Evolutionary conservation across 768 basidiomycete species (phyloP).

Genomic region (Podaxis sp.): DNA sequence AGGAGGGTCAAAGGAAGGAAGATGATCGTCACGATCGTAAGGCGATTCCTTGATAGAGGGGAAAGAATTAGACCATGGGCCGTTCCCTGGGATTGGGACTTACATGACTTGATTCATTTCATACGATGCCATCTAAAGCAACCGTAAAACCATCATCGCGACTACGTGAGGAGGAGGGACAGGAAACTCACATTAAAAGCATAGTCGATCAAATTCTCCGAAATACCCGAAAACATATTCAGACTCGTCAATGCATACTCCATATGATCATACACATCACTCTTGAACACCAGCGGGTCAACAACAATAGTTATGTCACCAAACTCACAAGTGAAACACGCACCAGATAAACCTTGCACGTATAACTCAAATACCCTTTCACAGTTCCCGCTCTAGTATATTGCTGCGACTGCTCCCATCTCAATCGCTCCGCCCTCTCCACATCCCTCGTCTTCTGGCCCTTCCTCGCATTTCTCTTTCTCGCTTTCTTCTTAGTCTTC

Average conservation of each 20-base stretch:
- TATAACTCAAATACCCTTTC: conserved; percentile 58
- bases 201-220: conserved; percentile 66
- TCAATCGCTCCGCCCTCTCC: conserved; percentile 8
- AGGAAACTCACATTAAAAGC: conserved; percentile 56
- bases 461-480: neutral
- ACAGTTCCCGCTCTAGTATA: conserved; percentile 20
- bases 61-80: neutral
- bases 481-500: neutral
- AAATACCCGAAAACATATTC: conserved; percentile 63
- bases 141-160: neutral
- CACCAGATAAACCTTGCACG: conserved; percentile 62
- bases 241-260: conserved; percentile 61
- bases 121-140: conserved; percentile 50
- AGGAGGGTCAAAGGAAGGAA: conserved; percentile 67
- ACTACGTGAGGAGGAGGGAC: neutral
- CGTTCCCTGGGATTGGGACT: conserved; percentile 13
- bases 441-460: conserved; percentile 4
- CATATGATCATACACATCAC: conserved; percentile 71
- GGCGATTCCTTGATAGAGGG: conserved; percentile 42
- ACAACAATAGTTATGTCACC: neutral
- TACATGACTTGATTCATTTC: conserved; percentile 67
- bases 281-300: conserved; percentile 28
- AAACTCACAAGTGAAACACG: conserved; percentile 17
- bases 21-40: conserved; percentile 66
- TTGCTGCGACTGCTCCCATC: conserved; percentile 2